Percentiles rank a stretch among this genome's conserved stretches.
phyloP scores from a whole-genome alignment of 371 early-diverging fungal species.

The Mortierella sp. region DNA sequence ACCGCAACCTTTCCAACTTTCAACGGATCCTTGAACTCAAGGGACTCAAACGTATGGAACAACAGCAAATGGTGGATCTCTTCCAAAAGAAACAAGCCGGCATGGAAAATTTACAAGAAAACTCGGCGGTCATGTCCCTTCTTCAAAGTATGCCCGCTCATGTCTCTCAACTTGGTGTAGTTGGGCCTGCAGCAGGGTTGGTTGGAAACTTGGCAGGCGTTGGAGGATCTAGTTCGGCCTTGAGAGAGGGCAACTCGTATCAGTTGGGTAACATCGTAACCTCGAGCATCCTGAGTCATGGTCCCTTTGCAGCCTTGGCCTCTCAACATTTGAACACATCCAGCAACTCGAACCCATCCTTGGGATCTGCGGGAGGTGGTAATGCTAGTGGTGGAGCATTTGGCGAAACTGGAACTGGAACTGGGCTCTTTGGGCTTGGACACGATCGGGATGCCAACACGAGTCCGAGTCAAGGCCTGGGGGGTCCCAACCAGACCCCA shows the following conservation, averaged over 20 bases:
- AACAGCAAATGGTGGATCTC: constrained; percentile 61
- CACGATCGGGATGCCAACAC: constrained; percentile 19
- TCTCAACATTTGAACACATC: constrained; percentile 36
- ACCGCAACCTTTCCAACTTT: constrained; percentile 72
- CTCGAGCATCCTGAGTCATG: constrained; percentile 47
- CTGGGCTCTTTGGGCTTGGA: constrained; percentile 36
- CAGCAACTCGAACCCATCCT: constrained; percentile 4
- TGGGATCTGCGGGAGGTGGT: not conserved
- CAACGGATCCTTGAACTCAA: constrained; percentile 88
- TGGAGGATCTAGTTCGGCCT: not conserved
- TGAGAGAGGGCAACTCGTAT: constrained; percentile 23
- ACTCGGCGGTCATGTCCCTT: constrained; percentile 41
- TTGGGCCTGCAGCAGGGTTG: constrained; percentile 36
- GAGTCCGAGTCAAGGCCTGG: no score
- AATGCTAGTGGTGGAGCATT: constrained; percentile 9
- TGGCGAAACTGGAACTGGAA: constrained; percentile 3
- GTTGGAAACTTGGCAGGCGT: constrained; percentile 43
- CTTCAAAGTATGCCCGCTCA: constrained; percentile 46
- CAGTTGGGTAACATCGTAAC: constrained; percentile 49
- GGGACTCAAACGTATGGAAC: constrained; percentile 71
- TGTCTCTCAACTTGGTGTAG: constrained; percentile 38
- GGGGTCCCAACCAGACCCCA: not conserved
- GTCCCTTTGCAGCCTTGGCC: constrained; percentile 45
- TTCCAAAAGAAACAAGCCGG: constrained; percentile 58
- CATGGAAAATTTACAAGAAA: constrained; percentile 47